Base-by-base conservation (phyloP, 225 moss, liverwort and hornwort species). In the Bryoerythrophyllum caledonicum region DNA sequence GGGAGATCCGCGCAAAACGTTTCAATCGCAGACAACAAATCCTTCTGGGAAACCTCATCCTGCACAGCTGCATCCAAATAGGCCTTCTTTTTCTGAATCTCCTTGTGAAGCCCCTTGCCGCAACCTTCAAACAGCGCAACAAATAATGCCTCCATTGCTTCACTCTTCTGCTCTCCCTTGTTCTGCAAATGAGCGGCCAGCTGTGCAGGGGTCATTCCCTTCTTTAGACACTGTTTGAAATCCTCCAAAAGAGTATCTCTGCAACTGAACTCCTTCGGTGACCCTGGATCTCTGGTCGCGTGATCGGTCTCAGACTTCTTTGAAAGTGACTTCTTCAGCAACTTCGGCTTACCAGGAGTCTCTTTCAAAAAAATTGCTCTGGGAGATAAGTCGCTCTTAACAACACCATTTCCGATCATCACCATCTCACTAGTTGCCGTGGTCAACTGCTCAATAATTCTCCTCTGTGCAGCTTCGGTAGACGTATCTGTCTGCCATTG, bases 341-440 rank as follows among this genome's bases (percentile, higher is more conserved):
- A 40, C 78, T 99, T 99, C 0, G 76, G 77, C 83, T 93, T 94
- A 59, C 9, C 57, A 17, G 61, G 52, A 54, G 37, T 81, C 59
- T 79, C 91, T 89, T 34, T 88, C 21, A 38, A 40, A 5, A 63
- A 70, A 84, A 82, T 90, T 0, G 83, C 73, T 19, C 91, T 75
- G 3, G 97, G 97, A 13, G 97, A 99, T 28, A 78, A 3, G 65
- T 84, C 92, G 41, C 82, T 59, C 67, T 86, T 84, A 3, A 90
- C 91, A 35, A 63, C 90, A 48, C 86, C 86, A 27, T 86, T 86
- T 3, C 79, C 88, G 1, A 93, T 35, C 32, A 99, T 90, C n/a
- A 99, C 94, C 97, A 99, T 99, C 90, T 99, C 97, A 75, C 94
- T 99, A 1, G 97, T 94, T 0, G 94, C 97, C 27, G 90, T 78